Evolutionary conservation across 2,329 filamentous ascomycete species (phyloP), one percentile per base, ranked within the genome.

Genomic region (Fusarium bactridioides): DNA sequence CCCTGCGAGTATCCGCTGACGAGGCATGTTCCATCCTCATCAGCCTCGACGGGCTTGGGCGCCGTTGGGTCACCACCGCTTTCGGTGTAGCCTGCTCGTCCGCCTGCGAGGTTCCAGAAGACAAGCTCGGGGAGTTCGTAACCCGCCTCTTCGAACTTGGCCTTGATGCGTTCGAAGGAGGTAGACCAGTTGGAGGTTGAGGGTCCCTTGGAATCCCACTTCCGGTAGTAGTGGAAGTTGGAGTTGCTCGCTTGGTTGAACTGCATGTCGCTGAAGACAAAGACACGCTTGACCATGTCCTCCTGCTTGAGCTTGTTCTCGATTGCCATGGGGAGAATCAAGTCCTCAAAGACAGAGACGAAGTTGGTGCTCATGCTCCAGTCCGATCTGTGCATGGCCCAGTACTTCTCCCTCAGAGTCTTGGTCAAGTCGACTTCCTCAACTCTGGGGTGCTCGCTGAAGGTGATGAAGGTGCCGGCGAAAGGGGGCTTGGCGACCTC

Each of bases 251-350:
- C 84, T 0, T 64, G 0, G 69, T 90, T 78, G 74, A 91, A 90
- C 48, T 90, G 87, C 88, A 90, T 90, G 75, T 90, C 88, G 48
- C 82, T 86, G 73, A 90, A 90, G 38, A 90, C 85, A 73, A 91
- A 90, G 21, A 91, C 76, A 8, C 86, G 85, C 79, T 89, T 89
- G 21, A 90, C 84, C 88, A 91, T 90, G 43, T 90, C 84, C 60
- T 89, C 86, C 43, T 82, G 84, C 69, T 80, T 83, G 38, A 90
- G 73, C 16, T 86, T 83, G 69, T 88, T 82, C 51, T 81, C 48
- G 12, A 85, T 58, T 0, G 88, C 88, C 81, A 88, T 84, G 5
- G 87, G 87, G 1, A 90, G 83, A 51, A 90, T 84, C 4, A 89
- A 79, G 0, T 83, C 57, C 57, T 85, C 83, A 63, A 91, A 90